These are phyloP conservation scores for Mycena polygramma DNA, from an alignment of 768 basidiomycete species.

Conservation along the genomic window DNA sequence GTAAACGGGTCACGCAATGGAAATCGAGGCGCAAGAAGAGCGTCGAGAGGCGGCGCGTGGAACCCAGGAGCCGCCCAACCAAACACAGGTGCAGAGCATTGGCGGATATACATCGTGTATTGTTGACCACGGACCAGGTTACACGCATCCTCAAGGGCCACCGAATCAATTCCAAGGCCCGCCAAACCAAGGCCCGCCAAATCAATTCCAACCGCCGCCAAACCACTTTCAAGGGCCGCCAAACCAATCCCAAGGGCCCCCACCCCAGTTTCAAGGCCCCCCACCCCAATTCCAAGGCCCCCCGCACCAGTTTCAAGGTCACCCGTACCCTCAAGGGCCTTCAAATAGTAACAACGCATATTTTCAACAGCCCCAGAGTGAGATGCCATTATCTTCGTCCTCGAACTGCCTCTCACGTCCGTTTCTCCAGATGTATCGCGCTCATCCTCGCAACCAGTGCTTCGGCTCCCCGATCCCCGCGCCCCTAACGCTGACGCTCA, in stretches of 20 bases:
- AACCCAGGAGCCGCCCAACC: no score
- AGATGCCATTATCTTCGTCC: not conserved
- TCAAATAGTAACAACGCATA: not conserved
- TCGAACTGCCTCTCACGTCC: not conserved
- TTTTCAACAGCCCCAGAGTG: not conserved
- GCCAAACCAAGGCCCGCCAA: not conserved
- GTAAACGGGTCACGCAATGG: constrained; percentile 6
- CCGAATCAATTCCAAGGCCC: no score
- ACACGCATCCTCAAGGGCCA: not conserved
- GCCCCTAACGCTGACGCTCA: not conserved
- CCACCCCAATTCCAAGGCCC: no score
- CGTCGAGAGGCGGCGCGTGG: not conserved
- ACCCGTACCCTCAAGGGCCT: not conserved
- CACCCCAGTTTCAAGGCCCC: no score
- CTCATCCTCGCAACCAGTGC: not conserved
- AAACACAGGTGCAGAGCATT: not conserved
- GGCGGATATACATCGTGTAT: not conserved
- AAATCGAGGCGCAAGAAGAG: not conserved
- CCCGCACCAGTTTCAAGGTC: no score
- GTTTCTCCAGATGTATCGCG: not conserved
- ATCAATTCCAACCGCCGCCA: not conserved
- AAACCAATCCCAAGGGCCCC: no score
- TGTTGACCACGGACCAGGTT: not conserved
- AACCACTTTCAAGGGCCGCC: no score
- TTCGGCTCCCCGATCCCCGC: not conserved